Base-by-base conservation (phyloP, 192 early-diverging fungal species). In the Ambispora gerdemannii region DNA sequence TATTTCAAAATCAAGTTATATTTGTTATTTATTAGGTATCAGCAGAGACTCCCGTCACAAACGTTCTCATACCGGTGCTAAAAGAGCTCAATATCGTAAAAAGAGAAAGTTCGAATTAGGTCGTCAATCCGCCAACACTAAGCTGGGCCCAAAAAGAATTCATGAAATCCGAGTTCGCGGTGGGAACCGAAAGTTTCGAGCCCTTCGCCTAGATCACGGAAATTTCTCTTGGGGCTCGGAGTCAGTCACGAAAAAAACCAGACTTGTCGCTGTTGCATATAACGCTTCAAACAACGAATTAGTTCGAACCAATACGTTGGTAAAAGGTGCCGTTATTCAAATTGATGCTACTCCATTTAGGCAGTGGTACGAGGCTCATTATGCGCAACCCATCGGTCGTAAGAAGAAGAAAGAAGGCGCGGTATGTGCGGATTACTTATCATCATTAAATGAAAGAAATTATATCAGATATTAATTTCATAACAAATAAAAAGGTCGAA, bases 61-160 rank as follows among this genome's bases (percentile, higher is more conserved):
- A 90, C 92, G 95, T 79, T 86, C 87, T 72, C 89, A 89, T 83
- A 95, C 97, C 51, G 95, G 97, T 86, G 97, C 95, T 87, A 95
- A 95, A 89, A 91, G 97, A 81, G 94, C 94, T 78, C 93, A 96
- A 80, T 96, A 95, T 92, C 92, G 97, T 88, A 98, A 98, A 94
- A 98, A 98, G 93, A 94, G 97, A 90, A 98, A 98, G 92, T 98
- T 98, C 88, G 97, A 98, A 86, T 88, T 97, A 76, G 97, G 95
- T 82, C 93, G 97, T 82, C 97, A 98, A 88, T 79, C 94, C 75
- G 95, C 95, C 78, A 91, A 91, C 89, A 98, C 97, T 86, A 95
- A 93, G 87, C 88, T 98, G 70, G 97, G 95, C 69, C 81, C 85
- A 77, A 98, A 97, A 93, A 89, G 95, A 78, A 92, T 98, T 76